A percentile compares a stretch with the other conserved stretches of the same genome.
Conservation (phyloP, 208 protist genomes). For the Phytomonas sp. region DNA sequence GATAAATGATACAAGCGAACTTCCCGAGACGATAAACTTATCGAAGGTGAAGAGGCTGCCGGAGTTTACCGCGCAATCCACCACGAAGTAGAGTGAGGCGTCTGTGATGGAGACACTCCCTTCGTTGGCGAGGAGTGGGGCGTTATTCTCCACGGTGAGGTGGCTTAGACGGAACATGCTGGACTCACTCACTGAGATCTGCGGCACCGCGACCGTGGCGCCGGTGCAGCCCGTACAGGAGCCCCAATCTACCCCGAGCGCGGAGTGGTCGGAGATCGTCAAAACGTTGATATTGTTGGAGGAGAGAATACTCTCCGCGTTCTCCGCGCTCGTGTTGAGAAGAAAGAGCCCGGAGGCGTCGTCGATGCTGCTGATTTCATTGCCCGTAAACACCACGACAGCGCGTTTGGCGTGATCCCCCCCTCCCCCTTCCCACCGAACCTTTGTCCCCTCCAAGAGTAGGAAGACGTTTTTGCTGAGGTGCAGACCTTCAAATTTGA, state of each 20-base stretch:
- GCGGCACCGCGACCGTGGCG: slow-evolving; percentile 5
- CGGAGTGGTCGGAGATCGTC: no score
- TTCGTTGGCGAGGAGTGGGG: slow-evolving; percentile 6
- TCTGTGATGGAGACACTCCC: slow-evolving; percentile 5
- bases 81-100: slow-evolving; percentile 12
- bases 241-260: slow-evolving; percentile 11
- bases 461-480: slow-evolving; percentile 14
- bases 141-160: background rate
- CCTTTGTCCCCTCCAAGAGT: slow-evolving; percentile 10
- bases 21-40: background rate
- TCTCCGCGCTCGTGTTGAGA: slow-evolving; percentile 12
- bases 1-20: slow-evolving; percentile 10
- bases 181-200: slow-evolving; percentile 9
- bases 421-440: slow-evolving; percentile 10
- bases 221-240: slow-evolving; percentile 9
- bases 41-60: slow-evolving; percentile 11
- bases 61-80: background rate
- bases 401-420: slow-evolving; percentile 7
- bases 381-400: slow-evolving; percentile 11
- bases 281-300: slow-evolving; percentile 5
- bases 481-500: slow-evolving; percentile 16
- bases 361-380: slow-evolving; percentile 6
- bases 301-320: slow-evolving; percentile 9
- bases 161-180: slow-evolving; percentile 15
- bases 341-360: slow-evolving; percentile 11